Evolutionary conservation across 1,284 basidiomycete genomes (phyloP), one percentile per base, ranked within the genome.

Genomic region (Agroathelia rolfsii): DNA sequence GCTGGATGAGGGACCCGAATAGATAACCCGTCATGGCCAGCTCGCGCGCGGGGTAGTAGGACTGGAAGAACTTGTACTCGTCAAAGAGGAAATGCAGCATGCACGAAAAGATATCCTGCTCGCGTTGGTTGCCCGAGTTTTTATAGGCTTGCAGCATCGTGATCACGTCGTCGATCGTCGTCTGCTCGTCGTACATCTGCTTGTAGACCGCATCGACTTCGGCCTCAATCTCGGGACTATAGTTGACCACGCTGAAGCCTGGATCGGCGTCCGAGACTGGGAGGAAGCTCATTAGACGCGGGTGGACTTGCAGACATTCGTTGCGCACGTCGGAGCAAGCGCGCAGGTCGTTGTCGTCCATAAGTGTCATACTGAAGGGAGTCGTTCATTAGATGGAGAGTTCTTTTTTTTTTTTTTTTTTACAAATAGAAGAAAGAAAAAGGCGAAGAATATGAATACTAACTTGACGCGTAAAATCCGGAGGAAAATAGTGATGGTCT

Each of bases 31-130:
- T 98, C 78, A 98, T 92, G 27, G 82, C 79, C 29, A 98, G 72
- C 62, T 98, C 92, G 41, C 90, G 86, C 18, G 86, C 72, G 10
- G 95, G 95, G 51, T 99, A 94, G 53, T 73, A 90, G 32, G 87
- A 85, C 53, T 95, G 89, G 75, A 98, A 96, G 68, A 96, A 98
- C 52, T 93, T 92, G 75, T 96, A 96, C 65, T 99, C 95, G 74
- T 98, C 95, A 59, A 99, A 98, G 34, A 99, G 76, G 62, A 96
- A 95, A 63, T 97, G 93, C 32, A 98, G 78, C 76, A 96, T 94
- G 71, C 93, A 97, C 9, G 93, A 95, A 53, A 98, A 96, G 39
- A 96, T 77, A 62, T 98, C 89, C 53, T 93, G 89, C 47, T 97
- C 92, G 41, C 82, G 79, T 24, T 77, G 55, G 47, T 85, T 88